Conservation (phyloP, 108 stramenopile species). For the Cylindrotheca fusiformis region DNA sequence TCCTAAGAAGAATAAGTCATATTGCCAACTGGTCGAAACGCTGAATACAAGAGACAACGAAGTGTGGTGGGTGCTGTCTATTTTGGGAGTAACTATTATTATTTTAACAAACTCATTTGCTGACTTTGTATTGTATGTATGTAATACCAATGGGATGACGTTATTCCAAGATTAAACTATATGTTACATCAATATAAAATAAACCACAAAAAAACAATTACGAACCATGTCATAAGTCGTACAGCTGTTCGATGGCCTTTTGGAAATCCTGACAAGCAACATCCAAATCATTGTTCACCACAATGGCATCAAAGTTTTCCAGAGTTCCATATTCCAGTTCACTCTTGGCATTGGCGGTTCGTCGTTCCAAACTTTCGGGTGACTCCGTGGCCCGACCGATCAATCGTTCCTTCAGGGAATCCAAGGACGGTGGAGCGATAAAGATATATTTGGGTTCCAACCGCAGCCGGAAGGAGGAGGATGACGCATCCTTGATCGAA, state of each 20-base stretch:
- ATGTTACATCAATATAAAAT: background rate
- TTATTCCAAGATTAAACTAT: no score
- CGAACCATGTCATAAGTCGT: constrained; percentile 9
- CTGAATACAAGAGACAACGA: no score
- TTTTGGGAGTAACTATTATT: no score
- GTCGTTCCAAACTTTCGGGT: constrained; percentile 61
- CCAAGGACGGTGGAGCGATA: constrained; percentile 92
- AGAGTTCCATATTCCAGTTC: constrained; percentile 86
- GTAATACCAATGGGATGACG: no score
- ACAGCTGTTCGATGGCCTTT: constrained; percentile 37
- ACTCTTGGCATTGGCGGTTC: constrained; percentile 71
- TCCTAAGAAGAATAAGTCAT: no score
- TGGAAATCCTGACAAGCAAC: constrained; percentile 50
- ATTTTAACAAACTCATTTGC: no score
- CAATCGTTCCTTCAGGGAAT: constrained; percentile 71
- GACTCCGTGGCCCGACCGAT: constrained; percentile 85
- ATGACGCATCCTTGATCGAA: constrained; percentile 47
- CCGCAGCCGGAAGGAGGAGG: background rate
- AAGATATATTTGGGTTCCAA: constrained; percentile 78
- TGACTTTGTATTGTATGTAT: no score
- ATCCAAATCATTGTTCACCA: constrained; percentile 90
- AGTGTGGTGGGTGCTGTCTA: no score
- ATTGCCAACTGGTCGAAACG: no score
- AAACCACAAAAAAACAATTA: background rate
- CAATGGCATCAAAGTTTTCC: constrained; percentile 66